A percentile compares a stretch with the other conserved stretches of the same genome.
These are phyloP conservation scores for Neurospora sp. DNA, from an alignment of 2,329 filamentous ascomycete genomes.

Conservation along the genomic window DNA sequence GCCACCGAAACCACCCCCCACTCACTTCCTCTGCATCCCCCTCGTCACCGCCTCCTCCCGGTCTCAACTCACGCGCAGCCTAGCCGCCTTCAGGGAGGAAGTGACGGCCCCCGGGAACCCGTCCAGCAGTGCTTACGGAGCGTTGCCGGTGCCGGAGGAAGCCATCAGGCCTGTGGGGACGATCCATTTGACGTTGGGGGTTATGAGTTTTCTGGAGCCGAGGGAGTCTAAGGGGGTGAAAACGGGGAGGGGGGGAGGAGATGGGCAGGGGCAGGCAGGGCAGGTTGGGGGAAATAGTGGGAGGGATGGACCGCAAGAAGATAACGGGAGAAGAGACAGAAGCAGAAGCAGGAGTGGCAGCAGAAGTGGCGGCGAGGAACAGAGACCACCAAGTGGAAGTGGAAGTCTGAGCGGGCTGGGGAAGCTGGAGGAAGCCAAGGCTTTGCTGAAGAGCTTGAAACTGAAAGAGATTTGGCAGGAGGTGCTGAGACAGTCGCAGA, in stretches of 20 bases:
- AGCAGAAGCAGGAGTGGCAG: not conserved
- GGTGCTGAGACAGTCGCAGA: not conserved
- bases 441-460: constrained; percentile 28
- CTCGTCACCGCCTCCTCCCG: constrained; percentile 53
- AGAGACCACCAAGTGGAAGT: not conserved
- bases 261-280: constrained; percentile 17
- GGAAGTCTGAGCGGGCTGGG: not conserved
- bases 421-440: constrained; percentile 31
- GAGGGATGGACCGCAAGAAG: not conserved
- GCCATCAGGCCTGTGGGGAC: constrained; percentile 71
- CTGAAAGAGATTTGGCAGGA: constrained; percentile 27
- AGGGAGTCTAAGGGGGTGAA: no score
- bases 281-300: not conserved
- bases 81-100: constrained; percentile 53
- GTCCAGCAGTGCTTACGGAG: constrained; percentile 23
- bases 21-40: constrained; percentile 70
- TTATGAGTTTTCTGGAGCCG: constrained; percentile 57
- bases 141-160: constrained; percentile 41
- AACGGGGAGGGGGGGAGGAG: not conserved
- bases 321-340: not conserved
- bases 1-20: constrained; percentile 25
- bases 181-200: constrained; percentile 76
- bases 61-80: constrained; percentile 52
- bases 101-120: constrained; percentile 33
- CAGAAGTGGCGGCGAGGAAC: not conserved